Percentiles rank a stretch among this genome's conserved stretches.
These are phyloP conservation scores for Fusarium begoniae DNA, from an alignment of 2,329 filamentous ascomycete genomes.

Conservation along the genomic window DNA sequence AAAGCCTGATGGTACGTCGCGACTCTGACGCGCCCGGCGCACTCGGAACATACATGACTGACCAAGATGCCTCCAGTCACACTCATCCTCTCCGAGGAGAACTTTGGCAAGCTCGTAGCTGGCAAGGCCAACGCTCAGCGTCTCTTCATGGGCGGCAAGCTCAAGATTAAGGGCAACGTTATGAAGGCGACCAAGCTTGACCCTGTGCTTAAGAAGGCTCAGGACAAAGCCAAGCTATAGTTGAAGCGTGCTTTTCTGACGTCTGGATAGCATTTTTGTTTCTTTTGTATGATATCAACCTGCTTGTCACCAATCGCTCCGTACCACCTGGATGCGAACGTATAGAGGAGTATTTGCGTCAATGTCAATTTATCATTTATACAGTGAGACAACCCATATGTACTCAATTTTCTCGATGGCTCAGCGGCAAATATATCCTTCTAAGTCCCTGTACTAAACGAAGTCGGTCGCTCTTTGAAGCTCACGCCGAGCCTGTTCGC, in stretches of 20 bases:
- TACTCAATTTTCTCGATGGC: slow-evolving; percentile 16
- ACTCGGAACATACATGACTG: background rate
- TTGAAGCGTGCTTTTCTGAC: background rate
- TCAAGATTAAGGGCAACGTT: slow-evolving; percentile 97
- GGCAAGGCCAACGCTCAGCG: slow-evolving; percentile 95
- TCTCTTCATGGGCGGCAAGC: slow-evolving; percentile 97
- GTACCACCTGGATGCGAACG: slow-evolving; percentile 21
- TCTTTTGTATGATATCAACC: slow-evolving; percentile 39
- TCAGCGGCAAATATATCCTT: background rate
- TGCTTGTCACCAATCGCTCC: slow-evolving; percentile 11
- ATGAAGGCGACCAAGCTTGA: slow-evolving; percentile 99
- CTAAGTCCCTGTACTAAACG: background rate
- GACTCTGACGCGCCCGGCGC: background rate
- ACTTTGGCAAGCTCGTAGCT: slow-evolving; percentile 83
- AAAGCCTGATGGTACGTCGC: slow-evolving; percentile 80
- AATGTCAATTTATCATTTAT: slow-evolving; percentile 11
- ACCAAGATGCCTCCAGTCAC: slow-evolving; percentile 69
- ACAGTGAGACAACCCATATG: slow-evolving; percentile 20
- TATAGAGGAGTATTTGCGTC: slow-evolving; percentile 33
- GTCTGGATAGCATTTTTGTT: slow-evolving; percentile 11
- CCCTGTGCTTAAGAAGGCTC: slow-evolving; percentile 88
- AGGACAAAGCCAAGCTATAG: slow-evolving; percentile 85
- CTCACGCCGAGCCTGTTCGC: slow-evolving; percentile 49
- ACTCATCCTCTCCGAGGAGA: slow-evolving; percentile 82
- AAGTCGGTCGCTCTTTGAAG: slow-evolving; percentile 44